Base-by-base conservation (phyloP, 2,329 filamentous ascomycete genomes). In the Colletotrichum somersetense region DNA sequence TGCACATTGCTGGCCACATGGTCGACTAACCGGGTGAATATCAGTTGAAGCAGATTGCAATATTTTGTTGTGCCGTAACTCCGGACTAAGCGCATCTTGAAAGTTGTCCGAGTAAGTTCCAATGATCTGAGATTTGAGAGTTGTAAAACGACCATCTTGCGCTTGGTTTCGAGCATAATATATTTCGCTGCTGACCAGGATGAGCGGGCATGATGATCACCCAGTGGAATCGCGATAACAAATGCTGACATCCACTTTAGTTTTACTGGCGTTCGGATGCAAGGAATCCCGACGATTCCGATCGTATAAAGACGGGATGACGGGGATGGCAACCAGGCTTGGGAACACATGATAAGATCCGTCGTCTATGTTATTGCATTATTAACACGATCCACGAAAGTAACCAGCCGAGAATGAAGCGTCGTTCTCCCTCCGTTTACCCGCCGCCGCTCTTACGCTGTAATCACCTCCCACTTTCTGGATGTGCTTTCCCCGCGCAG, bases 151-250 rank as follows among this genome's bases (percentile, higher is more conserved):
- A 55, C 48, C 12, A 30, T 40, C 2, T 30, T 14, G 26, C 23
- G 38, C 23, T 56, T 20, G 66, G 58, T 69, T 69, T 14, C 26
- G 46, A 8, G 35, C 42, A 64, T 30, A 64, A 66, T 72, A 66
- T 38, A 33, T 53, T 46, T 71, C 44, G 18, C 23, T 35, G 42
- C 35, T 11, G 11, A n/a, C n/a, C 16, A 44, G 46, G 44, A 7
- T 69, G 5, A 48, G 20, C 23, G 38, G 55, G 55, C 44, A 46
- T 20, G 44, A n/a, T 23, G 30, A 40, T 26, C 40, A 55, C 38
- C 16, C 55, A 50, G 53, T 40, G 20, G 33, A 61, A 61, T 33
- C 55, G 59, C 33, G 23, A 16, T 50, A 69, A 61, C 40, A 61
- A 69, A 38, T 44, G 55, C 46, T 42, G 59, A 64, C 46, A 58